Base-by-base conservation (phyloP, 768 basidiomycete species). In the Pluteus cervinus region DNA sequence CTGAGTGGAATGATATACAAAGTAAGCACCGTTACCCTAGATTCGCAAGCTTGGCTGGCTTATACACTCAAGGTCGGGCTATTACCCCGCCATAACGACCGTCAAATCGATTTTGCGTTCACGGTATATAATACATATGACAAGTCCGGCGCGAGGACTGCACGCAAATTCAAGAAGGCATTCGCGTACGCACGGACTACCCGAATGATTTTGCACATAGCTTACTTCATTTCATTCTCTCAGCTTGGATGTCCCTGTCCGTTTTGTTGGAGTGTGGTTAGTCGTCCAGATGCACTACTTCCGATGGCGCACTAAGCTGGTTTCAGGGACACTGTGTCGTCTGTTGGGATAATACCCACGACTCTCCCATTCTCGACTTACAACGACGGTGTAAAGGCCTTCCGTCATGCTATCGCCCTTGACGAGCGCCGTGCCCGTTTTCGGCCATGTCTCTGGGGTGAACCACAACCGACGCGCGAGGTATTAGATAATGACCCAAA, bases 1-100 rank as follows among this genome's bases (percentile, higher is more conserved):
- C 48, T 57, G 12, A 56, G 57, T 2, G 60, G 56, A 5, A 60
- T 62, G 60, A 39, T 61, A 0, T 45, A 59, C 40, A 53, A 57
- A 32, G 53, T 58, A 11, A 18, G 16, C 14, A 5, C 18, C n/a
- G n/a, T n/a, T n/a, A n/a, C n/a, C n/a, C n/a, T n/a, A n/a, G n/a
- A n/a, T n/a, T n/a, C n/a, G n/a, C n/a, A n/a, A n/a, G n/a, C n/a
- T n/a, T n/a, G n/a, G n/a, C n/a, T n/a, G n/a, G n/a, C n/a, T n/a
- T n/a, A n/a, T 20, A 11, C 11, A 16, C 14, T 11, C 14, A 17
- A 49, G 43, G 51, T 61, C 20, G 59, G 59, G 4, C 42, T 61
- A 0, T 50, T 61, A 4, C 55, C 55, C 2, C 42, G 33, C 9
- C 41, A 48, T 9, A 61, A 59, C 32, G 45, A 48, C 14, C 46